These are phyloP conservation scores for Ophiocordyceps sinensis DNA, from an alignment of 2,329 filamentous ascomycete species.

Conservation along the genomic window DNA sequence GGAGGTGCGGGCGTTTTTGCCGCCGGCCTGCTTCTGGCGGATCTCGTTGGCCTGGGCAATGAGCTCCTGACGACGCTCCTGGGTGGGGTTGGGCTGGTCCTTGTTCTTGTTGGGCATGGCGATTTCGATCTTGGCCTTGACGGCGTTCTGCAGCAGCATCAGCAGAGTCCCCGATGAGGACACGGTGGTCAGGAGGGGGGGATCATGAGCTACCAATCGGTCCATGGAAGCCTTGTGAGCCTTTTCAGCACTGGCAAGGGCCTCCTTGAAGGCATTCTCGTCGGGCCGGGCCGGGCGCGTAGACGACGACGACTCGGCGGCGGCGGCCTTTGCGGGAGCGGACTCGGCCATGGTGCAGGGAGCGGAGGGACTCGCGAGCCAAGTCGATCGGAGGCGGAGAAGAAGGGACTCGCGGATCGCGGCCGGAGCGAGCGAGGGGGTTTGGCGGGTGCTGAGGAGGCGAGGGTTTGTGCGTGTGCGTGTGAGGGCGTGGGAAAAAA, in stretches of 20 bases:
- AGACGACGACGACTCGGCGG: conserved; percentile 22
- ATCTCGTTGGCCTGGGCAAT: conserved; percentile 72
- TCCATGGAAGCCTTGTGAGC: conserved; percentile 67
- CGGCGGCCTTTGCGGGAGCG: conserved; percentile 28
- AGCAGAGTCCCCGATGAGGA: neutral
- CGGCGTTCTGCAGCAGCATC: conserved; percentile 51
- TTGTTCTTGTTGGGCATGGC: conserved; percentile 59
- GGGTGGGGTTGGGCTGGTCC: conserved; percentile 66
- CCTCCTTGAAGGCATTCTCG: conserved; percentile 68
- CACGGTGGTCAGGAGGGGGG: neutral
- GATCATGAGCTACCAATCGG: conserved; percentile 20
- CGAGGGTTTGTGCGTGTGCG: too few species aligned
- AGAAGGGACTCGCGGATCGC: neutral
- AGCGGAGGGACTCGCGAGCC: too few species aligned
- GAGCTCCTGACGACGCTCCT: conserved; percentile 76
- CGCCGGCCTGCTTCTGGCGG: conserved; percentile 70
- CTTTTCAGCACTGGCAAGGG: conserved; percentile 71
- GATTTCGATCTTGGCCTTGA: conserved; percentile 78
- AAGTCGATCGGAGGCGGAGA: neutral
- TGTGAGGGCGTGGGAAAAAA: too few species aligned
- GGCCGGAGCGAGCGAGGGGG: neutral
- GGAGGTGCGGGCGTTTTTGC: conserved; percentile 66
- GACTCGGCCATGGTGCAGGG: conserved; percentile 33
- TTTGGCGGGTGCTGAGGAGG: too few species aligned
- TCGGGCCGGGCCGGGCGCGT: conserved; percentile 83